These are phyloP conservation scores for Claviceps sp. DNA, from an alignment of 2,329 filamentous ascomycete genomes.

Conservation along the genomic window DNA sequence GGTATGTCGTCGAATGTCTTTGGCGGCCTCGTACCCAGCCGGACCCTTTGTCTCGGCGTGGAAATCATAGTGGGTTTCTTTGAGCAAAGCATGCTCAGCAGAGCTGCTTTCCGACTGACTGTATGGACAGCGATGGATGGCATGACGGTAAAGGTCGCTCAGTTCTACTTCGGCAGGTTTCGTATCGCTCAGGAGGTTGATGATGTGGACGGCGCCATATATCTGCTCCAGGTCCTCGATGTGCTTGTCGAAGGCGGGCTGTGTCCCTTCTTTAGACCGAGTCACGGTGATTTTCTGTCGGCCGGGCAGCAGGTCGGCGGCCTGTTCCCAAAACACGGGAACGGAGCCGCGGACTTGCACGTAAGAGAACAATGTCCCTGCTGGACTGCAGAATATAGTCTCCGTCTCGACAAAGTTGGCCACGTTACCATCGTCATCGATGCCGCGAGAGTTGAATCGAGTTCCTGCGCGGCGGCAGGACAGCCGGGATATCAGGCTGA, in stretches of 20 bases:
- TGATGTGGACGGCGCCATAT: constrained; percentile 83
- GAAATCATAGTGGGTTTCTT: constrained; percentile 86
- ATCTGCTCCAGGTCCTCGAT: constrained; percentile 74
- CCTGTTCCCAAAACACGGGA: constrained; percentile 94
- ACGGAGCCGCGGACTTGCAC: constrained; percentile 86
- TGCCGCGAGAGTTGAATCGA: constrained; percentile 90
- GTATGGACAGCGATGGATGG: constrained; percentile 62
- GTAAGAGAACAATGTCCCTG: constrained; percentile 76
- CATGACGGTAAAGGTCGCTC: constrained; percentile 64
- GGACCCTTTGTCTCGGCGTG: constrained; percentile 85
- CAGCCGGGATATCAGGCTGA: constrained; percentile 83
- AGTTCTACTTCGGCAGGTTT: constrained; percentile 81
- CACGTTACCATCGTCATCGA: constrained; percentile 94
- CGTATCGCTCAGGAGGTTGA: constrained; percentile 84
- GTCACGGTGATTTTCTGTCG: constrained; percentile 93
- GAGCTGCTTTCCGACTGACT: constrained; percentile 42
- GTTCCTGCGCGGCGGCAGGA: constrained; percentile 88
- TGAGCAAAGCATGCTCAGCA: constrained; percentile 59
- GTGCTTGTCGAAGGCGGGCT: constrained; percentile 91
- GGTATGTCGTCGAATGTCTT: constrained; percentile 66
- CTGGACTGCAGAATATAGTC: constrained; percentile 77
- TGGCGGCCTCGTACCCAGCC: constrained; percentile 81
- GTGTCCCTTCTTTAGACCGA: constrained; percentile 75
- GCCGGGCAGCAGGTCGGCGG: constrained; percentile 71
- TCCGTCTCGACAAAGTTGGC: constrained; percentile 99